These are phyloP conservation scores for Russula vinacea DNA, from an alignment of 768 basidiomycete genomes.

Conservation along the genomic window DNA sequence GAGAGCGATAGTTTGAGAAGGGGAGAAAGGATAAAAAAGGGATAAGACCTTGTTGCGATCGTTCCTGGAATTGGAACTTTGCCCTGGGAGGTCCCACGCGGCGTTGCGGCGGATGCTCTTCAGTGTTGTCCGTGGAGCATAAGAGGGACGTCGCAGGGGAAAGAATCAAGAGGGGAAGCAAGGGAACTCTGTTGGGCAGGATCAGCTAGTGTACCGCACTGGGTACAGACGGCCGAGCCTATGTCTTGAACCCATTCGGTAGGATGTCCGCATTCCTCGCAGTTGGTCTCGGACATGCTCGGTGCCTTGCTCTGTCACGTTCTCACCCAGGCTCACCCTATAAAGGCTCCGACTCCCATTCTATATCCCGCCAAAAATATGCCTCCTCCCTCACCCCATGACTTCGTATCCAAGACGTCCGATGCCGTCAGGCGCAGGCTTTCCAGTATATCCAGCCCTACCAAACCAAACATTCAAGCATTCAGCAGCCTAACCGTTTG, in stretches of 20 bases:
- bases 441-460: slow-evolving; percentile 48
- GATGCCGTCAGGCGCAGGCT: slow-evolving; percentile 64
- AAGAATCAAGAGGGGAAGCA: slow-evolving; percentile 43
- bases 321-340: not conserved
- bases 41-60: slow-evolving; percentile 58
- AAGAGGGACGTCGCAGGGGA: slow-evolving; percentile 36
- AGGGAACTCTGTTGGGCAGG: slow-evolving; percentile 56
- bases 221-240: slow-evolving; percentile 51
- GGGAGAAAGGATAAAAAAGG: slow-evolving; percentile 23
- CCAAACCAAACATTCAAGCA: slow-evolving; percentile 53
- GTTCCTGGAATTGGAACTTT: slow-evolving; percentile 62
- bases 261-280: slow-evolving; percentile 24
- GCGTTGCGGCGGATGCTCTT: slow-evolving; percentile 49
- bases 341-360: slow-evolving; percentile 4
- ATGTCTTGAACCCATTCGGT: slow-evolving; percentile 28
- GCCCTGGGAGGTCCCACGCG: slow-evolving; percentile 61
- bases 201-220: slow-evolving; percentile 69
- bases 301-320: not conserved
- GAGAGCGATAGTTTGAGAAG: slow-evolving; percentile 4
- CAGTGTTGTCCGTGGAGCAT: slow-evolving; percentile 37
- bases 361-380: not conserved
- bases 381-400: slow-evolving; percentile 31
- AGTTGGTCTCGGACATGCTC: slow-evolving; percentile 16
- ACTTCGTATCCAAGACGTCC: slow-evolving; percentile 65
- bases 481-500: slow-evolving; percentile 68